Conservation (phyloP, 1,139 yeast genomes). For the Geotrichum citri-aurantii region DNA sequence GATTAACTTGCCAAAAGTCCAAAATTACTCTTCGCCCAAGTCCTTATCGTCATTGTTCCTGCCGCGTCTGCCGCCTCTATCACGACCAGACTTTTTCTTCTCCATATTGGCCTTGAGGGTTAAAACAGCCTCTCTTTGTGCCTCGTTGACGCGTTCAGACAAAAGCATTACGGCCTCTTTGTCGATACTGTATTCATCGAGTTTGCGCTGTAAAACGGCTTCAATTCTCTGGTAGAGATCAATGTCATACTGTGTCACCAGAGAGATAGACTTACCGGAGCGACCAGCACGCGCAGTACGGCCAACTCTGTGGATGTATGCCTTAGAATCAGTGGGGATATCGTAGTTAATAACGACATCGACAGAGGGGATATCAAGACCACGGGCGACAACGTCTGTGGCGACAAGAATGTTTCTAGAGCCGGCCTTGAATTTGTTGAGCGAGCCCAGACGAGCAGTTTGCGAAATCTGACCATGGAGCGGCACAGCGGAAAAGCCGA, state of each 20-base stretch:
- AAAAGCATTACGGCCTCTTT: constrained; percentile 71
- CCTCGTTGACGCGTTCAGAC: constrained; percentile 85
- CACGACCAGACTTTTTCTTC: constrained; percentile 8
- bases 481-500: constrained; percentile 88
- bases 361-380: constrained; percentile 91
- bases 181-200: constrained; percentile 74
- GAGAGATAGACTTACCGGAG: constrained; percentile 77
- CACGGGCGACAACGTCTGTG: constrained; percentile 97
- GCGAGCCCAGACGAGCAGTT: constrained; percentile 85
- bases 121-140: constrained; percentile 82
- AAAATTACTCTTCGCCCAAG: constrained; percentile 16
- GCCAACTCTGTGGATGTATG: constrained; percentile 95
- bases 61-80: constrained; percentile 10
- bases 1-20: too few species aligned
- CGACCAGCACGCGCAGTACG: constrained; percentile 97
- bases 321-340: constrained; percentile 97
- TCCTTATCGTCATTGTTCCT: constrained; percentile 15
- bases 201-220: constrained; percentile 56
- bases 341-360: constrained; percentile 91
- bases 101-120: constrained; percentile 64
- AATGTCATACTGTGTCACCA: constrained; percentile 91
- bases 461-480: constrained; percentile 92
- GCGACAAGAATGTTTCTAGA: constrained; percentile 79
- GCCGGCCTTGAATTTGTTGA: constrained; percentile 88
- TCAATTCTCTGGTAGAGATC: constrained; percentile 82